phyloP scores from a whole-genome alignment of 345 rosid species.

The Rhizophora apiculata region DNA sequence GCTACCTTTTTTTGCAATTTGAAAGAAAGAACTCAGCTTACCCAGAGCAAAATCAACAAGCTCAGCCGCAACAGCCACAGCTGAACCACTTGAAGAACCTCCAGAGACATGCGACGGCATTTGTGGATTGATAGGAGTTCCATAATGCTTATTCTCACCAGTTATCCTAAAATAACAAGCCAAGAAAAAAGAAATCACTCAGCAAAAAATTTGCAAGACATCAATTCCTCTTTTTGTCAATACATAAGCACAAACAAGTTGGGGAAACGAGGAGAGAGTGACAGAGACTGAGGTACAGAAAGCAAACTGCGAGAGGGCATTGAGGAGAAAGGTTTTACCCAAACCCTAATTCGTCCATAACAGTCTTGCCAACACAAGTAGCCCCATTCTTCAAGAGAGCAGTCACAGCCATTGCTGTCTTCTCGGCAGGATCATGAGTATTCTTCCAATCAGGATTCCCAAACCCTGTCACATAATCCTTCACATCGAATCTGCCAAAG shows the following conservation, averaged over 20 bases:
- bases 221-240: too few relatives aligned
- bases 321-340: constrained; percentile 41
- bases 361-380: constrained; percentile 84
- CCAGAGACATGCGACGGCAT: constrained; percentile 71
- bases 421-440: constrained; percentile 67
- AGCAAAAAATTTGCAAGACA: background rate
- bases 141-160: constrained; percentile 85
- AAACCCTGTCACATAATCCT: constrained; percentile 72
- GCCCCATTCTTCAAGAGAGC: constrained; percentile 78
- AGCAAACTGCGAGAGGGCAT: background rate
- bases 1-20: too few relatives aligned
- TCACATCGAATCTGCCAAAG: constrained; percentile 66
- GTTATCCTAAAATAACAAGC: constrained; percentile 41
- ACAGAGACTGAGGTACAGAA: background rate
- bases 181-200: constrained; percentile 2
- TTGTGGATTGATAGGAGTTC: constrained; percentile 71
- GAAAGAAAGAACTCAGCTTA: constrained; percentile 21
- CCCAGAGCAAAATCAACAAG: constrained; percentile 90
- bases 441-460: constrained; percentile 81
- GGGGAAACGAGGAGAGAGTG: background rate
- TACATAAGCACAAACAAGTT: background rate
- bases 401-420: constrained; percentile 67
- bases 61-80: constrained; percentile 82
- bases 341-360: constrained; percentile 73
- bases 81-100: constrained; percentile 96